Evolutionary conservation across 1,284 basidiomycete genomes (phyloP).

Genomic region (Boletus semigastroideus): DNA sequence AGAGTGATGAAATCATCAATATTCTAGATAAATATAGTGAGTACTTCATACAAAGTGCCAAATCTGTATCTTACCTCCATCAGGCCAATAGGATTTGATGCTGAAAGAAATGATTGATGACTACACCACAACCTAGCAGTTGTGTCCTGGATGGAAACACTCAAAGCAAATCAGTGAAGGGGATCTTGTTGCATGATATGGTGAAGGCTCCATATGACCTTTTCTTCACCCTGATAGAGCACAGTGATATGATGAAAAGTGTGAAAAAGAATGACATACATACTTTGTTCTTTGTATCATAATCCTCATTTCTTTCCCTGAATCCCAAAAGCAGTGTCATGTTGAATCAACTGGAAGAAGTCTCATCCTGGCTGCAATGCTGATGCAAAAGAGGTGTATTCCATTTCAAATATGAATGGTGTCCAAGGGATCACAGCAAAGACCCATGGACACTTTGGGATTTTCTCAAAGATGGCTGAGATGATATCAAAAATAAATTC

Average conservation of each 20-base stretch:
- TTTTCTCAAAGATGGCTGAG: too few species aligned
- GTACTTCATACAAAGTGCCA: neutral
- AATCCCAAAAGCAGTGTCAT: neutral
- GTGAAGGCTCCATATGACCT: slow-evolving; percentile 16
- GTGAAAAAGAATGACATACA: neutral
- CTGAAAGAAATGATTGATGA: slow-evolving; percentile 3
- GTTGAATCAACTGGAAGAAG: neutral
- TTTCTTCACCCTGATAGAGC: slow-evolving; percentile 7
- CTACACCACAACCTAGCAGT: slow-evolving; percentile 7
- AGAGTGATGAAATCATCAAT: slow-evolving; percentile 1
- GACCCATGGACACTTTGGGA: too few species aligned
- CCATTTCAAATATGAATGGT: neutral
- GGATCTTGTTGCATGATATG: slow-evolving; percentile 15
- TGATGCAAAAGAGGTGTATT: neutral
- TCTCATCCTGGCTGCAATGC: too few species aligned
- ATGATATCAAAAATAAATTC: too few species aligned
- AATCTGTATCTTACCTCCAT: neutral
- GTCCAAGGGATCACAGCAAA: too few species aligned
- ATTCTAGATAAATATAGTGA: slow-evolving; percentile 1
- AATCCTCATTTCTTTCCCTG: neutral
- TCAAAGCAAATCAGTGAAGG: slow-evolving; percentile 3
- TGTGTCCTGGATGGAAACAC: slow-evolving; percentile 9
- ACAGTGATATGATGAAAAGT: neutral
- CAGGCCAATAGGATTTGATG: neutral
- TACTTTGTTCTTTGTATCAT: neutral